Base-by-base conservation (phyloP, 345 rosid species). In the Melaleuca alternifolia region DNA sequence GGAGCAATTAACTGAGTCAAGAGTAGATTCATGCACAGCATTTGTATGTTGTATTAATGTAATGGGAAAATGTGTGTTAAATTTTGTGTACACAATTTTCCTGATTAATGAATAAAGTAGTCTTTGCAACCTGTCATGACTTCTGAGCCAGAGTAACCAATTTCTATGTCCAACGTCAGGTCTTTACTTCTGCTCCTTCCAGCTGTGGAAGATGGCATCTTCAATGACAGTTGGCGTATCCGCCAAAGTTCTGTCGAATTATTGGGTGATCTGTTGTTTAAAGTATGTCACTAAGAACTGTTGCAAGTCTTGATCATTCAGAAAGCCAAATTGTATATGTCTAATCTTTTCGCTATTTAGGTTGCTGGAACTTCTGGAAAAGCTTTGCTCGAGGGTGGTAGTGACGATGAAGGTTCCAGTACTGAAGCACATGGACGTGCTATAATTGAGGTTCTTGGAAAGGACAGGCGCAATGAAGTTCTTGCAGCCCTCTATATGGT, bases 321-420 rank as follows among this genome's bases (percentile, higher is more conserved):
- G 23, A 30, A 7, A 37, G 76, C 37, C 61, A 23, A 24, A 51
- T 48, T 84, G 50, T 84, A 11, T 62, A 7, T 85, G 59, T 54
- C 30, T 77, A n/a, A 87, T 30, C 84, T n/a, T 57, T 85, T 33
- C 85, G 77, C 86, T 50, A 44, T 88, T 82, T 89, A 97, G 99
- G 99, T 97, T 93, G 99, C 99, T 92, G 99, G 99, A 86, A 96
- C 99, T 87, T 95, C 99, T 53, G 99, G 99, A 52, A 97, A 97
- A 91, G 95, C 99, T 86, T 92, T 97, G 87, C 99, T 97, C 61
- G 99, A 97, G 91, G 99, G 99, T 85, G 99, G 99, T 50, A 97
- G 99, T 92, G 99, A 97, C 90, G 99, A 96, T 90, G 99, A 97
- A 91, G 99, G 99, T 90, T 92, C 99, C 84, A 96, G 99, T 88